Evolutionary conservation across 2,329 filamentous ascomycete genomes (phyloP).

Genomic region (Penicillium sp.): DNA sequence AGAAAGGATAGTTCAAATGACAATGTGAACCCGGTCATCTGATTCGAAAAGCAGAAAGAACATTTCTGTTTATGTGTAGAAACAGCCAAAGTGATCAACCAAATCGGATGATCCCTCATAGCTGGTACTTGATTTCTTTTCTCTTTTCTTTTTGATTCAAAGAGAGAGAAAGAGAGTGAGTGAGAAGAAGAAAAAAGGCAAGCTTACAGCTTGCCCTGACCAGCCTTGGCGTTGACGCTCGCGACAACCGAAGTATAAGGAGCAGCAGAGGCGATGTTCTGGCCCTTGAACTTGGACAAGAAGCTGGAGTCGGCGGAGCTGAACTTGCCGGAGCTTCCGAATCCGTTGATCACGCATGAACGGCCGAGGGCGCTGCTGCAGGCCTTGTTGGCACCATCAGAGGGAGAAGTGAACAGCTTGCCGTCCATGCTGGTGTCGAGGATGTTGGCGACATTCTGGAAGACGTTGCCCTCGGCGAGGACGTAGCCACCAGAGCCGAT

Average conservation of each 20-base stretch:
- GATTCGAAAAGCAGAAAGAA: too few species aligned
- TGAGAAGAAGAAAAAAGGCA: not conserved
- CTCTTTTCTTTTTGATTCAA: too few species aligned
- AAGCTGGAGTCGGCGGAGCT: slow-evolving; percentile 43
- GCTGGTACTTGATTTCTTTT: too few species aligned
- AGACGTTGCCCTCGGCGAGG: slow-evolving; percentile 54
- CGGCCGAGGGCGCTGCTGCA: slow-evolving; percentile 47
- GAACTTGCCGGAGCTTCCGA: slow-evolving; percentile 33
- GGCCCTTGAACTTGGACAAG: slow-evolving; percentile 47
- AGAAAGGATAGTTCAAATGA: too few species aligned
- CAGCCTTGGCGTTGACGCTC: slow-evolving; percentile 39
- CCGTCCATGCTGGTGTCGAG: slow-evolving; percentile 38
- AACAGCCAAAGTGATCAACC: too few species aligned
- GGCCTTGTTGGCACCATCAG: slow-evolving; percentile 31
- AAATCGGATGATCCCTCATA: too few species aligned
- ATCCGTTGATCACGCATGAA: slow-evolving; percentile 48
- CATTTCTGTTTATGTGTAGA: too few species aligned
- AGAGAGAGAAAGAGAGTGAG: too few species aligned
- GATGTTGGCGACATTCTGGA: slow-evolving; percentile 48
- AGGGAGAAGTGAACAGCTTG: slow-evolving; percentile 35
- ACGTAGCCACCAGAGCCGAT: slow-evolving; percentile 41
- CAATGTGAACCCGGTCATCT: too few species aligned
- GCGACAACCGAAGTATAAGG: slow-evolving; percentile 33
- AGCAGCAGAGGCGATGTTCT: slow-evolving; percentile 46
- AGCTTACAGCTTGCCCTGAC: slow-evolving; percentile 41